These are phyloP conservation scores for Phylloporus rhodoxanthus DNA, from an alignment of 768 basidiomycete genomes.

Conservation along the genomic window DNA sequence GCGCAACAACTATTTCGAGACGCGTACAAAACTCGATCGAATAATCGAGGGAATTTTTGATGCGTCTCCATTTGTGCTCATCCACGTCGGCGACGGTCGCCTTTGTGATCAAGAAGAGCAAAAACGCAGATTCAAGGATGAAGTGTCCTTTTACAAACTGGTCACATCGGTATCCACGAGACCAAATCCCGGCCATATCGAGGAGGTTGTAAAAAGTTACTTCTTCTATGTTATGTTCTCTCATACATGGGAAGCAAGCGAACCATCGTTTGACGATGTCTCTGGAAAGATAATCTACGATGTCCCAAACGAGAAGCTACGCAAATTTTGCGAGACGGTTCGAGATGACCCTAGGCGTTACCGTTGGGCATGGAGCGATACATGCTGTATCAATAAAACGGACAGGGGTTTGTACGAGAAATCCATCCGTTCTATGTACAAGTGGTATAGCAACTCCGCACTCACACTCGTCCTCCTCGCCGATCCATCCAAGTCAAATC, in stretches of 20 bases:
- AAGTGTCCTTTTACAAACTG: neutral
- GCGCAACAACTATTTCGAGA: neutral
- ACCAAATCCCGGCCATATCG: neutral
- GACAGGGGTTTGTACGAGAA: neutral
- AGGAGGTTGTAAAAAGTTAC: neutral
- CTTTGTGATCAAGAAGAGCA: neutral
- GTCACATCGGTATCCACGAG: constrained; percentile 1
- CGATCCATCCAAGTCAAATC: neutral
- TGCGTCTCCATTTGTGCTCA: constrained; percentile 8
- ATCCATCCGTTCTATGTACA: constrained; percentile 12
- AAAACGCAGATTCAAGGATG: neutral
- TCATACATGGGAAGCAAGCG: constrained; percentile 10
- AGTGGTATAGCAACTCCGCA: constrained; percentile 10
- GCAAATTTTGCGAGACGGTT: constrained; percentile 5
- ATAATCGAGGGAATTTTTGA: neutral
- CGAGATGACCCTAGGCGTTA: neutral
- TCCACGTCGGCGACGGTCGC: constrained; percentile 3
- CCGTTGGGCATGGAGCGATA: constrained; percentile 12
- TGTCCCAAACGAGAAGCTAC: constrained; percentile 6
- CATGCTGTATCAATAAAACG: neutral
- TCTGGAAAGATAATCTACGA: neutral
- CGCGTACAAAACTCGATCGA: neutral
- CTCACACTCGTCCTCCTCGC: constrained; percentile 12
- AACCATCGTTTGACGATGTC: constrained; percentile 8
- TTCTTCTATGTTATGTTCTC: constrained; percentile 18